These are phyloP conservation scores for Litchi chinensis DNA, from an alignment of 345 rosid genomes.

Conservation along the genomic window DNA sequence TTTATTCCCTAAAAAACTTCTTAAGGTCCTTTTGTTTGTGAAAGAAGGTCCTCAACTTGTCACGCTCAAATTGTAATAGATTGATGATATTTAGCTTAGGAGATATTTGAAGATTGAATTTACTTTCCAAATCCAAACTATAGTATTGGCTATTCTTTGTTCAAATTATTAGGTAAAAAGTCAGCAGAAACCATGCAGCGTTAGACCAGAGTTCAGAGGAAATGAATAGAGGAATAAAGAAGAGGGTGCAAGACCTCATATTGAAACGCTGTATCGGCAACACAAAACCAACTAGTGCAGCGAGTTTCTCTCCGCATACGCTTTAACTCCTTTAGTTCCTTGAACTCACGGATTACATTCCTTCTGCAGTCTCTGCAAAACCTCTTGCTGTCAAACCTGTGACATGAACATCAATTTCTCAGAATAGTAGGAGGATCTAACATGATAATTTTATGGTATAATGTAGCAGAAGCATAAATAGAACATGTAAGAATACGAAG, in stretches of 20 bases:
- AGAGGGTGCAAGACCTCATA: conserved; percentile 63
- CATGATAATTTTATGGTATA: not conserved
- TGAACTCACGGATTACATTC: conserved; percentile 91
- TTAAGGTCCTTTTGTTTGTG: not conserved
- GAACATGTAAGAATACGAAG: not conserved
- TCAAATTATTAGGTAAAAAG: conserved; percentile 8
- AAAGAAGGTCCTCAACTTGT: not conserved
- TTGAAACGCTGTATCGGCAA: conserved; percentile 78
- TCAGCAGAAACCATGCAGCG: conserved; percentile 3
- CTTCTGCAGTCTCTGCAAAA: conserved; percentile 97
- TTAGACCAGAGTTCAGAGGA: not conserved
- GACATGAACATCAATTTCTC: conserved; percentile 22
- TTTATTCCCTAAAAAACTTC: not conserved
- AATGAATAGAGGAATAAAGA: not conserved
- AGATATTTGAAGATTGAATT: not conserved
- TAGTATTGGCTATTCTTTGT: not conserved
- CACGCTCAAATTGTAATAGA: not conserved
- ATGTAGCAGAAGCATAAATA: conserved; percentile 12
- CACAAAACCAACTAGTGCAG: conserved; percentile 93
- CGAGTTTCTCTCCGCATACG: conserved; percentile 82
- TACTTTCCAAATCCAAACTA: not conserved
- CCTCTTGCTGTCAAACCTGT: conserved; percentile 95
- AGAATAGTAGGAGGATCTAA: conserved; percentile 17
- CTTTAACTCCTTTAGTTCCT: conserved; percentile 93
- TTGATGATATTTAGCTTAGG: not conserved